A percentile compares a stretch with the other conserved stretches of the same genome.
These are phyloP conservation scores for Codiaeum variegatum DNA, from an alignment of 441 rosid genomes.

Conservation along the genomic window DNA sequence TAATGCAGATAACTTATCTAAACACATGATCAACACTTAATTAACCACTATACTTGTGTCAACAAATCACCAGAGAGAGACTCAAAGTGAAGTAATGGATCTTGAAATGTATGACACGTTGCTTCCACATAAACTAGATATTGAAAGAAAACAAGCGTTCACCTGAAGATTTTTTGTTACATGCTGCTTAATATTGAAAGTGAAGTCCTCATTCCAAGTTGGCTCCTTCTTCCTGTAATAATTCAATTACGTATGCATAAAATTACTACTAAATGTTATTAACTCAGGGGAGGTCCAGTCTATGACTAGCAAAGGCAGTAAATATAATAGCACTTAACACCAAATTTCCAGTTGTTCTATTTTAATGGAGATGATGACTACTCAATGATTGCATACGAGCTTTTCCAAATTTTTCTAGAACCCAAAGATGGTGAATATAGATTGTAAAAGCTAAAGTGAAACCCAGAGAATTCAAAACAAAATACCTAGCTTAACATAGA, in stretches of 20 bases:
- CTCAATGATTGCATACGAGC: neutral
- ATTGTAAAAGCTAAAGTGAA: neutral
- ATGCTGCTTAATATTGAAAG: constrained; percentile 59
- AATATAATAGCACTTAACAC: neutral
- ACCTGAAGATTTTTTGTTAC: constrained; percentile 73
- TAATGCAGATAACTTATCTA: neutral
- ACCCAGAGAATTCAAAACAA: neutral
- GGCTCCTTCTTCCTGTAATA: constrained; percentile 74
- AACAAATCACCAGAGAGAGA: neutral
- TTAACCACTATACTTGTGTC: neutral
- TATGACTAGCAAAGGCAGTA: neutral
- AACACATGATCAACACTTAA: neutral
- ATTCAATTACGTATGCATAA: constrained; percentile 13
- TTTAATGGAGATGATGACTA: neutral
- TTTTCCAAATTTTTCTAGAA: neutral
- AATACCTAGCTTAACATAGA: neutral
- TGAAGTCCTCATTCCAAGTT: constrained; percentile 82
- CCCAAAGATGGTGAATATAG: neutral
- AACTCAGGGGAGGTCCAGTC: constrained; percentile 15
- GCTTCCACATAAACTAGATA: constrained; percentile 9
- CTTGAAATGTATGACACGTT: neutral
- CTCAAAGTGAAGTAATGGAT: neutral
- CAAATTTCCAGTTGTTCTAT: neutral
- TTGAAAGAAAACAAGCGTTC: constrained; percentile 20
- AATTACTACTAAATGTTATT: neutral